Conservation (phyloP, 192 early-diverging fungal species). For the Dispira simplex region DNA sequence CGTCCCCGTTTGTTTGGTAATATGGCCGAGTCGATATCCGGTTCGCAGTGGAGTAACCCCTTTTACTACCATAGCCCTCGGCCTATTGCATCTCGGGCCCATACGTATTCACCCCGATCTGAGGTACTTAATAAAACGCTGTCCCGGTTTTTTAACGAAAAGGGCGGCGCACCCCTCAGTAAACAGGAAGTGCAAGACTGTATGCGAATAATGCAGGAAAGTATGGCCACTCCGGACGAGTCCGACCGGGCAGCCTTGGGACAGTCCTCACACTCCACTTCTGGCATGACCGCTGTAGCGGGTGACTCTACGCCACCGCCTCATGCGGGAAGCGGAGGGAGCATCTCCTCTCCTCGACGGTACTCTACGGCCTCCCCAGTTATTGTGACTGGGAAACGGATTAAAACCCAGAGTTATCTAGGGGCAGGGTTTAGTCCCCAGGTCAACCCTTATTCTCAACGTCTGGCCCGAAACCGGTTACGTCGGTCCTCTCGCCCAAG, state of each 20-base stretch:
- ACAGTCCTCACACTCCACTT: too few species aligned
- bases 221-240: not conserved
- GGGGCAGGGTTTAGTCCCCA: constrained; percentile 1
- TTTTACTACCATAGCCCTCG: constrained; percentile 1
- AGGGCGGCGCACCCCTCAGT: not conserved
- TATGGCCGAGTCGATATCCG: too few species aligned
- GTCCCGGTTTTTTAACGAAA: constrained; percentile 1
- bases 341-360: too few species aligned
- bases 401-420: not conserved
- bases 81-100: not conserved
- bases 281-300: too few species aligned
- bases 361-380: not conserved
- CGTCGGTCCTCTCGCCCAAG: too few species aligned
- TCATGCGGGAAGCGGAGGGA: too few species aligned
- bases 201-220: constrained; percentile 3
- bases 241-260: too few species aligned
- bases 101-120: not conserved
- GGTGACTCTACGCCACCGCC: too few species aligned
- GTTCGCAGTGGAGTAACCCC: too few species aligned
- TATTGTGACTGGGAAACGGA: not conserved
- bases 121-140: constrained; percentile 8
- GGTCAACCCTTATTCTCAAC: not conserved
- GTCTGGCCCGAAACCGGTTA: not conserved
- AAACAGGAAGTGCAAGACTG: not conserved
- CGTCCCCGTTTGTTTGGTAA: too few species aligned